A percentile compares a stretch with the other conserved stretches of the same genome.
Conservation (phyloP, 345 rosid species). For the Gossypium stocksii region DNA sequence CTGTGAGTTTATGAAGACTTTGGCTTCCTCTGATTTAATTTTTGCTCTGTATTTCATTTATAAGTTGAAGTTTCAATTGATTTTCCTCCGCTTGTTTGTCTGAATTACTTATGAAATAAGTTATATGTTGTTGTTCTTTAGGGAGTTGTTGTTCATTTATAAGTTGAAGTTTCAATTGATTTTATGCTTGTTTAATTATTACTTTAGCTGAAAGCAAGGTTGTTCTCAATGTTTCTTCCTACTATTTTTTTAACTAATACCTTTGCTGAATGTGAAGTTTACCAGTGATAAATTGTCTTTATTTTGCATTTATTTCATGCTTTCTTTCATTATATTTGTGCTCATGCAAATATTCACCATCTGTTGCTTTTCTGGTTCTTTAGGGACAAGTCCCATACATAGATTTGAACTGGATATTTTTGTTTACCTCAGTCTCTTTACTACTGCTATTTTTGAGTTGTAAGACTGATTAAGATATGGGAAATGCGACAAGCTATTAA, state of each 20-base stretch:
- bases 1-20: conserved; percentile 43
- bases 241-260: neutral
- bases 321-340: neutral
- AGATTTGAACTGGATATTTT: too few species aligned
- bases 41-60: conserved; percentile 11
- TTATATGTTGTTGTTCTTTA: conserved; percentile 23
- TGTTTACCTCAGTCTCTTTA: neutral
- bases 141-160: too few species aligned
- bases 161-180: too few species aligned
- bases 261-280: neutral
- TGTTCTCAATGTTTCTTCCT: neutral
- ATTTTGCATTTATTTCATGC: neutral
- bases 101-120: conserved; percentile 10
- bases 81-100: neutral
- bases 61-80: neutral
- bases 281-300: conserved; percentile 7
- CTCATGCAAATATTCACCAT: neutral
- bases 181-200: neutral
- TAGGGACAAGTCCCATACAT: neutral
- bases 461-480: neutral
- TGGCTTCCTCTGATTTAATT: conserved; percentile 1
- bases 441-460: neutral
- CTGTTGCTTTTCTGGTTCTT: neutral
- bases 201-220: neutral
- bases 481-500: neutral